These are phyloP conservation scores for Cyclotella sp. DNA, from an alignment of 108 stramenopile species.

Conservation along the genomic window DNA sequence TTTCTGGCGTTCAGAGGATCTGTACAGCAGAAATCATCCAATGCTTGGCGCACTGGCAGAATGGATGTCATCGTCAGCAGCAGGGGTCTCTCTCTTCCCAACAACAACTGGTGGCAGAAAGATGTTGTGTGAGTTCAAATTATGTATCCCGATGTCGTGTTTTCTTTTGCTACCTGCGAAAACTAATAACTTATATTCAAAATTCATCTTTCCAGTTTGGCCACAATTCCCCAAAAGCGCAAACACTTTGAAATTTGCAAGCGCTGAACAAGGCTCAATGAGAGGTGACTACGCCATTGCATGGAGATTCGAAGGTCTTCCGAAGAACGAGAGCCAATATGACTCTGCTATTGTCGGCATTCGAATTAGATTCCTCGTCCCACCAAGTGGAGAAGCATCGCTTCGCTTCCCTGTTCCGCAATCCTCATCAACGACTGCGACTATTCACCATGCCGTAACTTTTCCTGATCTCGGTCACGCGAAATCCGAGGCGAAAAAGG, in stretches of 20 bases:
- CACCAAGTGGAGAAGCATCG: constrained; percentile 31
- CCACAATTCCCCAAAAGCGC: constrained; percentile 47
- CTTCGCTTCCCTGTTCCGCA: constrained; percentile 27
- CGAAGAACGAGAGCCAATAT: constrained; percentile 15
- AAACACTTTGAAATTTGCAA: constrained; percentile 31
- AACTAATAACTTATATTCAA: not conserved
- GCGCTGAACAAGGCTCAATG: constrained; percentile 29
- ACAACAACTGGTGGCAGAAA: constrained; percentile 40
- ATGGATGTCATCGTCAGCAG: constrained; percentile 52
- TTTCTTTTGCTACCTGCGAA: not conserved
- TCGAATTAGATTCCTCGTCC: constrained; percentile 33
- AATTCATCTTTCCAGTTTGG: constrained; percentile 5
- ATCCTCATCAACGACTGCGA: constrained; percentile 17
- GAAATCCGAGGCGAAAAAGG: constrained; percentile 10
- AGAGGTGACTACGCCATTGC: constrained; percentile 45
- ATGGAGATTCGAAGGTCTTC: constrained; percentile 47
- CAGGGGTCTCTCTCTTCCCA: constrained; percentile 40
- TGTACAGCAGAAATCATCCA: constrained; percentile 56
- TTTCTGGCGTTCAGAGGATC: constrained; percentile 52
- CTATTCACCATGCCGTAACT: constrained; percentile 2
- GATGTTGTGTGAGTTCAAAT: constrained; percentile 19
- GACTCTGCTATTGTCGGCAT: constrained; percentile 38
- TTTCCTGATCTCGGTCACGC: constrained; percentile 11
- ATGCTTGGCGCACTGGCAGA: constrained; percentile 59
- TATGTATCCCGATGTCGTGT: not conserved